A percentile compares a stretch with the other conserved stretches of the same genome.
Conservation (phyloP, 176 grass and related monocot species). For the Avena sativa region DNA sequence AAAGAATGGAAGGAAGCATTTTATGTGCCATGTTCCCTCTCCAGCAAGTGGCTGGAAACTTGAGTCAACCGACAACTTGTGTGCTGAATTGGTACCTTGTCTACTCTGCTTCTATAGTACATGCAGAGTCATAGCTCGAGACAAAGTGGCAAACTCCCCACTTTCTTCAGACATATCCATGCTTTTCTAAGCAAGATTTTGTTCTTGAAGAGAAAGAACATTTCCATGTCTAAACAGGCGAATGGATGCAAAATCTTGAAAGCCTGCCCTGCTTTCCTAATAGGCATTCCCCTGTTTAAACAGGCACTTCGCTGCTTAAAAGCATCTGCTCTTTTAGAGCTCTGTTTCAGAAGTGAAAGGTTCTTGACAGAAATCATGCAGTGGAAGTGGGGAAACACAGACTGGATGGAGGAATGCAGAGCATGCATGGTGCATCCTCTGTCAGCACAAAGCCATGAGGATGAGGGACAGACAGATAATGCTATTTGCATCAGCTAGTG, state of each 20-base stretch:
- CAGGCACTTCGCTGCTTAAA: background rate
- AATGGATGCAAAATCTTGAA: conserved; percentile 34
- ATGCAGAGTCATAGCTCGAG: conserved; percentile 12
- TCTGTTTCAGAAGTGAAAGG: conserved; percentile 21
- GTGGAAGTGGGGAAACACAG: background rate
- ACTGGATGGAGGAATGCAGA: background rate
- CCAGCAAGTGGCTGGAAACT: conserved; percentile 33
- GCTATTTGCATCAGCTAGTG: background rate
- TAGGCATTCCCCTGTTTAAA: background rate
- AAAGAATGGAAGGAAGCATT: background rate
- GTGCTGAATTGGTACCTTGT: conserved; percentile 24
- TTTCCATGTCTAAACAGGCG: conserved; percentile 1
- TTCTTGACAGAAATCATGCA: conserved; percentile 15
- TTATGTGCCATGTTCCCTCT: background rate
- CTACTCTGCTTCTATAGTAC: background rate
- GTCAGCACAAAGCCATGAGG: background rate
- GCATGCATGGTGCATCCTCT: background rate
- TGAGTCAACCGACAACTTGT: conserved; percentile 23
- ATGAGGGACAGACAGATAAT: background rate
- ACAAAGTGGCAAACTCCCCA: background rate
- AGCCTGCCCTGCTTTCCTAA: background rate
- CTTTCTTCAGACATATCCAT: conserved; percentile 20
- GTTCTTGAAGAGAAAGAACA: background rate
- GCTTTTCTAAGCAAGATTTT: background rate
- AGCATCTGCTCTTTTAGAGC: background rate